A percentile compares a stretch with the other conserved stretches of the same genome.
Conservation (phyloP, 768 basidiomycete genomes). For the Mycena belliarum region DNA sequence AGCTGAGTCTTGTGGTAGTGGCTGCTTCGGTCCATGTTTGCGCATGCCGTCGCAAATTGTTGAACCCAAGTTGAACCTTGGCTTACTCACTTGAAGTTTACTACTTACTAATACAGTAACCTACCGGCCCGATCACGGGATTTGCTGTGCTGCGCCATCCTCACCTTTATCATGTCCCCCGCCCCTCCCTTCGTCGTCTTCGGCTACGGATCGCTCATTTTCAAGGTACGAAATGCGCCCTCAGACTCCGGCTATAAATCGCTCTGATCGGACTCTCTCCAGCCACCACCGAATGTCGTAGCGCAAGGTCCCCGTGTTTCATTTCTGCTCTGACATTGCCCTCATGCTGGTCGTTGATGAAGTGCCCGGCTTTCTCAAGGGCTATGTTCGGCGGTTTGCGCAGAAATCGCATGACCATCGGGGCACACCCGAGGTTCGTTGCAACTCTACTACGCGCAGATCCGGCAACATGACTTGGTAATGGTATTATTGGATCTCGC, state of each 20-base stretch:
- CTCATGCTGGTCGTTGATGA: not conserved
- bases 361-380: conserved; percentile 84
- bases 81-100: no score
- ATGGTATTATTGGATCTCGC: no score
- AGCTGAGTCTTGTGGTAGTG: no score
- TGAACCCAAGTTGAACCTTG: no score
- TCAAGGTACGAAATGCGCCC: conserved; percentile 57
- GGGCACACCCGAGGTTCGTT: conserved; percentile 75
- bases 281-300: conserved; percentile 85
- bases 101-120: no score
- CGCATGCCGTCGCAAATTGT: no score
- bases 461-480: no score
- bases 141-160: no score
- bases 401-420: conserved; percentile 93
- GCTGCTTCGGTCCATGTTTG: no score
- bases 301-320: conserved; percentile 52
- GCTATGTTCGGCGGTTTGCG: conserved; percentile 87
- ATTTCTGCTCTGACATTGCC: not conserved
- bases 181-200: conserved; percentile 68
- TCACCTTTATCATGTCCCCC: not conserved
- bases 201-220: conserved; percentile 91
- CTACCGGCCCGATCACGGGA: no score
- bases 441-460: no score
- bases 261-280: not conserved
- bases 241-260: not conserved